phyloP scores from a whole-genome alignment of 495 filamentous ascomycete species.

The Lasiosphaeria hispida region DNA sequence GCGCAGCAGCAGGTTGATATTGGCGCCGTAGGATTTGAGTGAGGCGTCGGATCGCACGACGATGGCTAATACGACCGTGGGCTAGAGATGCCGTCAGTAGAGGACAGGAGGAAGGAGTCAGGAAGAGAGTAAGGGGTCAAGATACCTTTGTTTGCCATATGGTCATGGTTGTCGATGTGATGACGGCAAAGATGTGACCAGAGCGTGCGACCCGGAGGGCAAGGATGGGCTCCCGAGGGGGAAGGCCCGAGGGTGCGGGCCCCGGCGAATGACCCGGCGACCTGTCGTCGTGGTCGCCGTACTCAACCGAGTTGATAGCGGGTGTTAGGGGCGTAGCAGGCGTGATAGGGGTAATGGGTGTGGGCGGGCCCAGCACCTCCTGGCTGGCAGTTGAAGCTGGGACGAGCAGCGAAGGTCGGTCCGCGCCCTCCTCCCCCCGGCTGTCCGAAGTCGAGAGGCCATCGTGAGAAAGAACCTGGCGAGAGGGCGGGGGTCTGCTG shows the following conservation, averaged over 20 bases:
- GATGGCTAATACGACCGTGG: slow-evolving; percentile 81
- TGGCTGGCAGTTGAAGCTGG: slow-evolving; percentile 22
- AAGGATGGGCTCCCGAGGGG: slow-evolving; percentile 59
- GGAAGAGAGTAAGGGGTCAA: slow-evolving; percentile 21
- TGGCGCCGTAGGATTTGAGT: slow-evolving; percentile 77
- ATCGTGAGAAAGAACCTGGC: slow-evolving; percentile 42
- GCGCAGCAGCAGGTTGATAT: slow-evolving; percentile 78
- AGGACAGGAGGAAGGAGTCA: not conserved
- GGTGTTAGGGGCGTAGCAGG: slow-evolving; percentile 51
- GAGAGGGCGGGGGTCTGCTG: slow-evolving; percentile 51
- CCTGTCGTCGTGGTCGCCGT: slow-evolving; percentile 40
- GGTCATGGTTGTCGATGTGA: slow-evolving; percentile 76
- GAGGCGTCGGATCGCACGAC: slow-evolving; percentile 78
- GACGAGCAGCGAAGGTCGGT: slow-evolving; percentile 24
- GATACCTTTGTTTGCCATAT: slow-evolving; percentile 93
- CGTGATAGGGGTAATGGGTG: slow-evolving; percentile 38
- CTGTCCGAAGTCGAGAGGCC: slow-evolving; percentile 33
- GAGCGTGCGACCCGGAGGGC: slow-evolving; percentile 75
- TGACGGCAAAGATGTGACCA: slow-evolving; percentile 84
- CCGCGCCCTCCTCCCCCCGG: slow-evolving; percentile 33
- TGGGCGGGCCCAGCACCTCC: slow-evolving; percentile 25
- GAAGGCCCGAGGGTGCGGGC: slow-evolving; percentile 11
- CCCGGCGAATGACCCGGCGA: slow-evolving; percentile 11
- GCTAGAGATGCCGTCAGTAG: slow-evolving; percentile 52
- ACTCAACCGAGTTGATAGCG: slow-evolving; percentile 52